Evolutionary conservation across 306 rosid genomes (phyloP).

Genomic region (Ochetophila trinervis): DNA sequence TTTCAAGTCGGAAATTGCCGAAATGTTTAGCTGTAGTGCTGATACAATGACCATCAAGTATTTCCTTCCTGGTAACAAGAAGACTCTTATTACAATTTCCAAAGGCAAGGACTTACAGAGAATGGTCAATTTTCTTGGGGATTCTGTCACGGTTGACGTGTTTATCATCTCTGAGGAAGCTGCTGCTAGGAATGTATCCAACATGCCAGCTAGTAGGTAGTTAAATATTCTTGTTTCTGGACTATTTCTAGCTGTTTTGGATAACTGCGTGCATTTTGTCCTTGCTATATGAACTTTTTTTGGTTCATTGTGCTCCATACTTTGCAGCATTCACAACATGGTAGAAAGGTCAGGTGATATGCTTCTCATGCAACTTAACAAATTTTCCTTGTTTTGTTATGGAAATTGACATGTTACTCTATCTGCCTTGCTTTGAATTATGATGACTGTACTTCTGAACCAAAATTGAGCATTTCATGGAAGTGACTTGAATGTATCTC

Average conservation of each 20-base stretch:
- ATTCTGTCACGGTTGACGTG: slow-evolving; percentile 63
- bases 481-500: slow-evolving; percentile 4
- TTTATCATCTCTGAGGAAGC: slow-evolving; percentile 72
- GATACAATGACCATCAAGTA: slow-evolving; percentile 71
- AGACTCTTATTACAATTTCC: slow-evolving; percentile 81
- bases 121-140: slow-evolving; percentile 79
- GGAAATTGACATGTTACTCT: slow-evolving; percentile 4
- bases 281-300: slow-evolving; percentile 2
- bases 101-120: slow-evolving; percentile 95
- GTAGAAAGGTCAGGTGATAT: slow-evolving; percentile 5
- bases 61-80: slow-evolving; percentile 90
- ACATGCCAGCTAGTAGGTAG: slow-evolving; percentile 92
- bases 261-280: slow-evolving; percentile 1
- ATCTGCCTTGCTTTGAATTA: slow-evolving; percentile 9
- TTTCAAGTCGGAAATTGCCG: slow-evolving; percentile 80
- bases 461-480: slow-evolving; percentile 9
- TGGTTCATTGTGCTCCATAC: slow-evolving; percentile 14
- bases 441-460: slow-evolving; percentile 8
- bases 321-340: slow-evolving; percentile 21
- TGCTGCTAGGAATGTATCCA: slow-evolving; percentile 56
- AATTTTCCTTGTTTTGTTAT: not conserved
- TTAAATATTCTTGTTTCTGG: slow-evolving; percentile 18
- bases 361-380: not conserved
- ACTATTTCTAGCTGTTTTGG: slow-evolving; percentile 13
- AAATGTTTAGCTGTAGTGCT: slow-evolving; percentile 57